Conservation (phyloP, 345 rosid genomes). For the Aquilaria yunnanensis region DNA sequence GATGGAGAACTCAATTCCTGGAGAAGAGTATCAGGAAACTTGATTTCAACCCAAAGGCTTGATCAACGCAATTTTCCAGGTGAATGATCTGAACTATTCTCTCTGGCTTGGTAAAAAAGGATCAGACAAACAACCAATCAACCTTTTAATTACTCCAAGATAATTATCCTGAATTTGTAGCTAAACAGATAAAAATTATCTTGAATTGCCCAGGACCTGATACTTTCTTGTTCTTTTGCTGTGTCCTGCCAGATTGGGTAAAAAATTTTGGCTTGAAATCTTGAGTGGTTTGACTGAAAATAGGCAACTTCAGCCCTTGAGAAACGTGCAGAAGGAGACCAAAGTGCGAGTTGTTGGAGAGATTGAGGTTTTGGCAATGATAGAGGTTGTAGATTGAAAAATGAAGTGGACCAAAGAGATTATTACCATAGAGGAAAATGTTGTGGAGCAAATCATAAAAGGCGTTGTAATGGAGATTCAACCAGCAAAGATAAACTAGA, state of each 20-base stretch:
- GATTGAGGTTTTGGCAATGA: constrained; percentile 78
- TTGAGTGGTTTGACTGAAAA: constrained; percentile 40
- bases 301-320: constrained; percentile 62
- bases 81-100: constrained; percentile 76
- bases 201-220: not conserved
- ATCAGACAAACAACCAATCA: constrained; percentile 65
- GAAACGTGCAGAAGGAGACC: constrained; percentile 54
- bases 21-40: constrained; percentile 74
- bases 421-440: constrained; percentile 70
- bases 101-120: constrained; percentile 58
- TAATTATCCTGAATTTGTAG: constrained; percentile 61
- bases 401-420: constrained; percentile 71
- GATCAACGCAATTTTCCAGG: constrained; percentile 56
- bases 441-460: constrained; percentile 79
- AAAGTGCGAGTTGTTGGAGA: constrained; percentile 67
- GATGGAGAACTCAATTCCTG: constrained; percentile 78
- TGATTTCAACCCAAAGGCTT: constrained; percentile 69
- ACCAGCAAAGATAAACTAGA: constrained; percentile 66
- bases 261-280: constrained; percentile 51
- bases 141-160: constrained; percentile 60
- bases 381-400: constrained; percentile 69
- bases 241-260: constrained; percentile 8
- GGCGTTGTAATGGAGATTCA: constrained; percentile 71
- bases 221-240: not conserved
- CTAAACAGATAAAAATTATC: constrained; percentile 43